Evolutionary conservation across 2,329 filamentous ascomycete species (phyloP), one percentile per base, ranked within the genome.

Genomic region (Ophiostoma australiae): DNA sequence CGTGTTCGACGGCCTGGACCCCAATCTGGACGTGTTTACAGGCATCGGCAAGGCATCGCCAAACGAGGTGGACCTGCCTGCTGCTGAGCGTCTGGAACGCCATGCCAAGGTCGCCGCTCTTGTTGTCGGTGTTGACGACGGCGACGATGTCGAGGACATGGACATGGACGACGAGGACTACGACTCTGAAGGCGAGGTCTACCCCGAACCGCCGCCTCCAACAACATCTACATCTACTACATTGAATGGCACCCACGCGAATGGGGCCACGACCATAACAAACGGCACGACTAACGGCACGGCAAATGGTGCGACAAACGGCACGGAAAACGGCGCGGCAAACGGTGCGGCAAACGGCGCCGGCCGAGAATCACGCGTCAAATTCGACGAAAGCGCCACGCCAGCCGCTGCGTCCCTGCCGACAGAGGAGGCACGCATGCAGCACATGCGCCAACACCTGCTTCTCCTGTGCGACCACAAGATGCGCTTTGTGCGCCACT

Each of bases 401-500:
- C 23, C 63, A 27, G 61, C 58, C 17, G 37, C 48, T 6, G 37
- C 67, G 6, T 15, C 68, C 20, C 68, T 66, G 3, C 66, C 70
- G 23, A 52, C 71, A 15, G 79, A 80, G 35, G 80, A 80, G 27
- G 83, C 81, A 70, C 84, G 86, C 55, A 77, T 89, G 66, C 82
- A 84, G 55, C 84, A 88, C 73, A 85, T 93, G 78, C 87, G 91
- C 70, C 87, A 90, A 72, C 92, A 95, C 78, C 85, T 94, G n/a
- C 80, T 89, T 3, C 80, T 94, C 1, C 84, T 96, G 8, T 84
- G 89, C 17, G 89, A 92, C 76, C 90, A 91, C 80, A 85, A 87
- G 73, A 83, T 87, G 79, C 81, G 84, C 0, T 94, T 95, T 75
- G 82, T 92, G 69, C 86, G 87, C 27, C 89, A 90, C 77, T 88